Percentiles rank a stretch among this genome's conserved stretches.
phyloP scores from a whole-genome alignment of 2,329 filamentous ascomycete genomes.

The Penicillium sp. region DNA sequence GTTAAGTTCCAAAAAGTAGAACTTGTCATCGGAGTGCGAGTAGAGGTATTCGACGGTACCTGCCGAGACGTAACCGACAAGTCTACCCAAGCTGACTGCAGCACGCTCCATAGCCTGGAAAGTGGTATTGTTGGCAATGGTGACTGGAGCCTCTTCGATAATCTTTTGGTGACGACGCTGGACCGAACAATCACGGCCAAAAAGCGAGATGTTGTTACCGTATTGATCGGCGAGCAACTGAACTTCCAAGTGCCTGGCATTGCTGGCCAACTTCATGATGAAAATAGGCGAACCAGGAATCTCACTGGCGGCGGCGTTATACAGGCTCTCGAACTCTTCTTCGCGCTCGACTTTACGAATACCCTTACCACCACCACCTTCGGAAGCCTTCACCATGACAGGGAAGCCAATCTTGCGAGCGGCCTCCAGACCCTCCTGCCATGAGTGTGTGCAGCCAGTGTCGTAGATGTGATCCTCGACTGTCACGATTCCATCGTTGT shows the following conservation, averaged over 20 bases:
- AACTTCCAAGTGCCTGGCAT: slow-evolving; percentile 93
- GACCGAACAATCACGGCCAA: slow-evolving; percentile 97
- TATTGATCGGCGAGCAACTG: slow-evolving; percentile 98
- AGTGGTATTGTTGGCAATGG: slow-evolving; percentile 81
- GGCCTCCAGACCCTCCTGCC: slow-evolving; percentile 82
- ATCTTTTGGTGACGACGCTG: slow-evolving; percentile 99
- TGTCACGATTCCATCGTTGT: slow-evolving; percentile 82
- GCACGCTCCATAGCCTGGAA: slow-evolving; percentile 97
- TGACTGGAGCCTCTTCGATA: slow-evolving; percentile 97
- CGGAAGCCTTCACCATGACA: slow-evolving; percentile 99
- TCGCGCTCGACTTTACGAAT: slow-evolving; percentile 91
- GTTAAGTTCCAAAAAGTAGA: slow-evolving; percentile 98
- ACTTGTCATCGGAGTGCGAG: slow-evolving; percentile 95
- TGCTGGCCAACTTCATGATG: slow-evolving; percentile 99
- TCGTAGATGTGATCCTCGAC: slow-evolving; percentile 81
- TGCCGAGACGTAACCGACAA: slow-evolving; percentile 97
- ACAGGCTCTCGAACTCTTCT: slow-evolving; percentile 78
- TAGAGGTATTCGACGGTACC: slow-evolving; percentile 99
- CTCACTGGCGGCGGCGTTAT: slow-evolving; percentile 94
- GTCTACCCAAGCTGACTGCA: slow-evolving; percentile 84
- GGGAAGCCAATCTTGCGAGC: slow-evolving; percentile 93
- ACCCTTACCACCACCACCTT: slow-evolving; percentile 98
- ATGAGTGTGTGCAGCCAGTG: slow-evolving; percentile 85
- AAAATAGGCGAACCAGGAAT: slow-evolving; percentile 99
- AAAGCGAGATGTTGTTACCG: slow-evolving; percentile 98